Evolutionary conservation across 148 eudicot species (phyloP), one percentile per base, ranked within the genome.

Genomic region (Spergularia marina): DNA sequence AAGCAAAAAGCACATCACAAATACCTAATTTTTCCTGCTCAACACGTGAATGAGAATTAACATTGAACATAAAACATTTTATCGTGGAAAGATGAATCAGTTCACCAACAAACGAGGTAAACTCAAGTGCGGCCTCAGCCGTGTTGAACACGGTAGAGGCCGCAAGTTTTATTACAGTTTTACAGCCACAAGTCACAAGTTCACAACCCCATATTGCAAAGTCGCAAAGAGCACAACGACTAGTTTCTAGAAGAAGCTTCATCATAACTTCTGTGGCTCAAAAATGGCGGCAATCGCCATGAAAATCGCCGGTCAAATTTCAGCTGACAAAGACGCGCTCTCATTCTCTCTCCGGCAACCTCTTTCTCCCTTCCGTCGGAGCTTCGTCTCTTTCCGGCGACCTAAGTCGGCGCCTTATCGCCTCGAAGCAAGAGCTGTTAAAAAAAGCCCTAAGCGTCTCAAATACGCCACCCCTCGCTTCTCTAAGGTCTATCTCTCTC

Each of bases 391-490:
- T 5, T 81, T 79, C 80, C 87, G 80, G 49, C 83, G 83, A 16
- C 47, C 81, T 21, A 68, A 65, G 55, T 71, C 77, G 20, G 72
- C 53, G 64, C 53, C 74, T 1, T 25, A 63, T 63, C 39, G 75
- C 30, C 74, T 82, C 69, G 18, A 25, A 23, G 23, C 71, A 10
- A 73, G 68, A 41, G 87, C 88, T 40, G 82, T 78, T 39, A 90
- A 87, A 69, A 78, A 79, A 79, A 90, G 82, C 87, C 92, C 92
- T 68, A 90, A 90, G 83, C 96, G 96, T 79, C 92, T 91, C 70
- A 91, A 87, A 53, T 88, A 91, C 80, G 65, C 91, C 8, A 71
- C 87, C 59, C 92, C 90, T 87, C 85, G 87, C 73, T 86, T 87
- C 54, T 23, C 89, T 14, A 91, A 91, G 91, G 96, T 88, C 21